Evolutionary conservation across 2,329 filamentous ascomycete genomes (phyloP).

Genomic region (Pseudogymnoascus sp.): DNA sequence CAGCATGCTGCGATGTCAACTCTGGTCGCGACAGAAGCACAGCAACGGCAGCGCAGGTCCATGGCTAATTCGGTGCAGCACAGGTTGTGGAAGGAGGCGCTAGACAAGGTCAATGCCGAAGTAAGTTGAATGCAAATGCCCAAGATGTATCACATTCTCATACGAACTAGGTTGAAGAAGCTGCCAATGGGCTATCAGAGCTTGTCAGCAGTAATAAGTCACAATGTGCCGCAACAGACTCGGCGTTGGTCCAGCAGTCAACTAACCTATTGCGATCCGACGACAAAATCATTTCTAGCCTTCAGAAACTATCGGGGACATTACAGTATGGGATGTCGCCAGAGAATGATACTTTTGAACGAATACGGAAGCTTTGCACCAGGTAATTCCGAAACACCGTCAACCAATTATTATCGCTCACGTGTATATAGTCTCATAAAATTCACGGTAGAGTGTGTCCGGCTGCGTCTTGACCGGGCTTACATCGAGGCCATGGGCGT

Average conservation of each 20-base stretch:
- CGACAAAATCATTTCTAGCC: conserved; percentile 55
- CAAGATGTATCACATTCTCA: conserved; percentile 8
- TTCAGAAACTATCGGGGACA: conserved; percentile 60
- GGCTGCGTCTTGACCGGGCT: conserved; percentile 48
- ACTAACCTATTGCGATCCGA: conserved; percentile 50
- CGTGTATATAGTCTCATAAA: conserved; percentile 44
- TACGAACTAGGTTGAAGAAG: conserved; percentile 38
- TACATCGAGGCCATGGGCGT: conserved; percentile 42
- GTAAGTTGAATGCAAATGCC: conserved; percentile 28
- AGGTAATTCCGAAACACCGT: conserved; percentile 30
- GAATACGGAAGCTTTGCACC: conserved; percentile 52
- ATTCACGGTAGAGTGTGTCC: conserved; percentile 47
- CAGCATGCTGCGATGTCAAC: conserved; percentile 56
- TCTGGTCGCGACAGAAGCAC: conserved; percentile 39
- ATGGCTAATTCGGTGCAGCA: conserved; percentile 31
- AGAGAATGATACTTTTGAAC: conserved; percentile 46
- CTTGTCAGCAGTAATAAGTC: conserved; percentile 44
- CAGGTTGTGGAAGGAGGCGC: conserved; percentile 35
- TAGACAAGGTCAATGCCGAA: conserved; percentile 36
- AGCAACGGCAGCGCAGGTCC: conserved; percentile 29
- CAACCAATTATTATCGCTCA: neutral
- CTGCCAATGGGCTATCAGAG: conserved; percentile 41
- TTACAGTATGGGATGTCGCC: conserved; percentile 47
- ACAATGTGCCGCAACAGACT: conserved; percentile 40
- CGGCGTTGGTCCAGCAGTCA: conserved; percentile 42